Percentiles rank a stretch among this genome's conserved stretches.
Conservation (phyloP, 768 basidiomycete species). For the Neoboletus subvelutipes region DNA sequence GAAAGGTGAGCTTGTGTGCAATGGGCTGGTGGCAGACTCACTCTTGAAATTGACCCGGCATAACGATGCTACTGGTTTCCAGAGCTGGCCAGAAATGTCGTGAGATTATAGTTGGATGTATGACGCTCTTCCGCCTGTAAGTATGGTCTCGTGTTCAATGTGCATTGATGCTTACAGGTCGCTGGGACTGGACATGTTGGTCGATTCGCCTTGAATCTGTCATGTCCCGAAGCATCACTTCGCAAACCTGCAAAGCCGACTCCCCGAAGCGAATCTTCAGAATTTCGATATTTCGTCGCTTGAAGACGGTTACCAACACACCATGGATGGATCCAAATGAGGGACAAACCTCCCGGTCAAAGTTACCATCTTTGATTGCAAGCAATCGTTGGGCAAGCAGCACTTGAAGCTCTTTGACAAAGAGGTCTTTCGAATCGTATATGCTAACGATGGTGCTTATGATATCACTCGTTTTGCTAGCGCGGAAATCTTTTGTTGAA, state of each 20-base stretch:
- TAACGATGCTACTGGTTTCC: slow-evolving; percentile 65
- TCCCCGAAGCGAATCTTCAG: slow-evolving; percentile 97
- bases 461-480: slow-evolving; percentile 89
- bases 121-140: slow-evolving; percentile 47
- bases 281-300: slow-evolving; percentile 93
- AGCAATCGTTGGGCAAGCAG: slow-evolving; percentile 86
- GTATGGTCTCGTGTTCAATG: background rate
- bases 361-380: slow-evolving; percentile 74
- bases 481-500: slow-evolving; percentile 70
- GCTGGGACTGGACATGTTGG: slow-evolving; percentile 79
- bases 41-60: slow-evolving; percentile 86
- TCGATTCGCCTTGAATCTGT: slow-evolving; percentile 91
- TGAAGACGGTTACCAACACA: slow-evolving; percentile 8
- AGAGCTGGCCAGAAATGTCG: slow-evolving; percentile 93
- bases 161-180: slow-evolving; percentile 44
- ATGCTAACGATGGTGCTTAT: slow-evolving; percentile 97
- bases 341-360: slow-evolving; percentile 57
- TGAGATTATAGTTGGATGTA: slow-evolving; percentile 92
- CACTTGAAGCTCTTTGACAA: slow-evolving; percentile 93
- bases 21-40: slow-evolving; percentile 36
- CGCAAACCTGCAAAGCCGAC: slow-evolving; percentile 87
- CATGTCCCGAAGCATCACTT: slow-evolving; percentile 98
- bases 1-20: slow-evolving; percentile 2
- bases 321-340: background rate
- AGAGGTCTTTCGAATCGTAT: slow-evolving; percentile 95